These are phyloP conservation scores for Crotalaria pallida DNA, from an alignment of 306 rosid genomes.

Conservation along the genomic window DNA sequence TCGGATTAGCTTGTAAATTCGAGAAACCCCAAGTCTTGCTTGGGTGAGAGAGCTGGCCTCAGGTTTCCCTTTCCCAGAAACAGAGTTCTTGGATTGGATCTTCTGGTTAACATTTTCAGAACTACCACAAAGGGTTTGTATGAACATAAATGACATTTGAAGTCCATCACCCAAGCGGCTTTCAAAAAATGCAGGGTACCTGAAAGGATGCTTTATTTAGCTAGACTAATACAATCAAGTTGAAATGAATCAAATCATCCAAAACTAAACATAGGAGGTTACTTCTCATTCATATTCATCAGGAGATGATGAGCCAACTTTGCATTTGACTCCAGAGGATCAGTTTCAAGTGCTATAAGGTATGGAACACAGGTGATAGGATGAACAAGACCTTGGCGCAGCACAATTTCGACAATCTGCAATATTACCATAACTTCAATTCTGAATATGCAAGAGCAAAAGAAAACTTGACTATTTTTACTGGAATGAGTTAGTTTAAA, in stretches of 20 bases:
- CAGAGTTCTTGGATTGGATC: conserved; percentile 41
- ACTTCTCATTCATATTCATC: conserved; percentile 97
- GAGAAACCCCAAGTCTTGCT: conserved; percentile 92
- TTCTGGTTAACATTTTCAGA: conserved; percentile 47
- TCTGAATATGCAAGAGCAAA: neutral
- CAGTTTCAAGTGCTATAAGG: conserved; percentile 97
- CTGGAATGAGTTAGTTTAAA: neutral
- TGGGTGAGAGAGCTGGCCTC: conserved; percentile 67
- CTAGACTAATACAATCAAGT: neutral
- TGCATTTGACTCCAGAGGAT: conserved; percentile 74
- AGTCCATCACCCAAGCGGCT: conserved; percentile 99
- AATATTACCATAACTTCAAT: conserved; percentile 7
- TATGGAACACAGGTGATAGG: conserved; percentile 98
- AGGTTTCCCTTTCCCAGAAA: conserved; percentile 57
- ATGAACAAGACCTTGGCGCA: conserved; percentile 99
- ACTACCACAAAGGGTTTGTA: conserved; percentile 51
- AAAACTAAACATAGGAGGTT: conserved; percentile 24
- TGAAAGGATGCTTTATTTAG: conserved; percentile 45
- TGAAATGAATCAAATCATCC: neutral
- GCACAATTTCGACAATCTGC: conserved; percentile 94
- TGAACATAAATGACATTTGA: conserved; percentile 85
- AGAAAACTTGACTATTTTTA: neutral
- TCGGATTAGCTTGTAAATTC: conserved; percentile 98
- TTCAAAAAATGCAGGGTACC: conserved; percentile 98
- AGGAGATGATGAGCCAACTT: conserved; percentile 94